Conservation (phyloP, 2,329 filamentous ascomycete genomes). For the Xenoacremonium recifei region DNA sequence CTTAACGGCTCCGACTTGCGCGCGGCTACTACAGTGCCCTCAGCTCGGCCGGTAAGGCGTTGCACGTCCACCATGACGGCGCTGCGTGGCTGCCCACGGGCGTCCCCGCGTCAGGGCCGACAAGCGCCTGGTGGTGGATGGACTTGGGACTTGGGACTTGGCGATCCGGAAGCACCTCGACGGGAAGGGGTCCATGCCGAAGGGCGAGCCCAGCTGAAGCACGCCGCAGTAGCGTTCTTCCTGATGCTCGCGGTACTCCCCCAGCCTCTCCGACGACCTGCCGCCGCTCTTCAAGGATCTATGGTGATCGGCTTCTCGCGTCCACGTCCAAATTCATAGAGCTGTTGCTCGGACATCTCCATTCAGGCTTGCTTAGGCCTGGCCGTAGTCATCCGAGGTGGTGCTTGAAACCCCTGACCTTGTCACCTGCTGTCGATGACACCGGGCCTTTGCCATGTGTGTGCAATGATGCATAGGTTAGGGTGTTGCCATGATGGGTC, state of each 20-base stretch:
- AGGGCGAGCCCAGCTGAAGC: neutral
- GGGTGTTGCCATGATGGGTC: no score
- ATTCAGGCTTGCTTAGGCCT: no score
- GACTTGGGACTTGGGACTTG: no score
- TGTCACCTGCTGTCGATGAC: no score
- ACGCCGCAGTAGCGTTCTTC: neutral
- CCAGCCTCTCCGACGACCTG: neutral
- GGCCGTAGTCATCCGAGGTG: neutral
- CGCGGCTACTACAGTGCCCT: neutral
- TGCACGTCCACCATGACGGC: no score
- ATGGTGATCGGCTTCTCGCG: neutral
- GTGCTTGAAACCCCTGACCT: neutral
- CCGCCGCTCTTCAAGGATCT: neutral
- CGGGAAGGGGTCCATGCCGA: neutral
- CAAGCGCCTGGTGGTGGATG: no score
- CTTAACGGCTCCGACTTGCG: neutral
- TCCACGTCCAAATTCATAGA: neutral
- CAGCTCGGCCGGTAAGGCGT: neutral
- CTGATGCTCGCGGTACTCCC: no score
- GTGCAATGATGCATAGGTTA: no score
- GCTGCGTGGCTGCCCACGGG: no score
- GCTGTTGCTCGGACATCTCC: neutral
- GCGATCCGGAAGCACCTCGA: no score
- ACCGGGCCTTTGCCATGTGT: no score
- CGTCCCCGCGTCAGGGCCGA: no score